Percentiles rank a stretch among this genome's conserved stretches.
These are phyloP conservation scores for Phoma herbarum DNA, from an alignment of 2,329 filamentous ascomycete genomes.

Conservation along the genomic window DNA sequence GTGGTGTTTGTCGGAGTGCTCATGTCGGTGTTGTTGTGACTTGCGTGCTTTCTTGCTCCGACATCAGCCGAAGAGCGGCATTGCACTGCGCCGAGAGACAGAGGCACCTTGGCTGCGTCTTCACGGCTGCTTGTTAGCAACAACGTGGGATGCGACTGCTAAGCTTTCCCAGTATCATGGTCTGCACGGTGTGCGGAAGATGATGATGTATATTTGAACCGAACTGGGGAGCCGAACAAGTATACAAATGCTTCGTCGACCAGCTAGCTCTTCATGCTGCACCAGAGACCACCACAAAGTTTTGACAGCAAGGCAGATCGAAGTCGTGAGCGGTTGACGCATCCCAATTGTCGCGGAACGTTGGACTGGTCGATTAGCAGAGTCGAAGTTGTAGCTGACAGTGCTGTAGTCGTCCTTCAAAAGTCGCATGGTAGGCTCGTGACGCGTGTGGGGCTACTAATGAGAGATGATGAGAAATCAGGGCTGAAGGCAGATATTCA, in stretches of 20 bases:
- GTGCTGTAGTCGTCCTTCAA: neutral
- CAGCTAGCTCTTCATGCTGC: neutral
- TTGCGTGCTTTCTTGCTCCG: slow-evolving; percentile 1
- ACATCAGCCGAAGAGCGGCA: slow-evolving; percentile 11
- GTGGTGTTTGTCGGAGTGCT: neutral
- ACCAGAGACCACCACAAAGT: too few relatives aligned
- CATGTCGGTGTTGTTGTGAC: neutral
- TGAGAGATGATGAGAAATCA: neutral
- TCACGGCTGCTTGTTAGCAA: slow-evolving; percentile 5
- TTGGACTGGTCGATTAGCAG: neutral
- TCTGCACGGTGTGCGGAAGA: neutral
- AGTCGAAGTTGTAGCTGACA: neutral
- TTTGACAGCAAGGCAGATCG: neutral
- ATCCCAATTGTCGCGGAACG: neutral
- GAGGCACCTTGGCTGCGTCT: slow-evolving; percentile 4
- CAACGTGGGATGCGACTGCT: slow-evolving; percentile 11
- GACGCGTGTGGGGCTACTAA: neutral
- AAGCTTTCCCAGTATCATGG: neutral
- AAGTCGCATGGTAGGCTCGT: neutral
- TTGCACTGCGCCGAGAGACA: neutral
- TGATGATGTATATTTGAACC: neutral
- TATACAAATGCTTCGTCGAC: neutral
- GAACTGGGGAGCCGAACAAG: neutral
- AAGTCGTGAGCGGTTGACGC: neutral
- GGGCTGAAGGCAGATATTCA: neutral